Percentiles rank a stretch among this genome's conserved stretches.
phyloP scores from a whole-genome alignment of 78 protist genomes.

The Emiliania huxleyi region DNA sequence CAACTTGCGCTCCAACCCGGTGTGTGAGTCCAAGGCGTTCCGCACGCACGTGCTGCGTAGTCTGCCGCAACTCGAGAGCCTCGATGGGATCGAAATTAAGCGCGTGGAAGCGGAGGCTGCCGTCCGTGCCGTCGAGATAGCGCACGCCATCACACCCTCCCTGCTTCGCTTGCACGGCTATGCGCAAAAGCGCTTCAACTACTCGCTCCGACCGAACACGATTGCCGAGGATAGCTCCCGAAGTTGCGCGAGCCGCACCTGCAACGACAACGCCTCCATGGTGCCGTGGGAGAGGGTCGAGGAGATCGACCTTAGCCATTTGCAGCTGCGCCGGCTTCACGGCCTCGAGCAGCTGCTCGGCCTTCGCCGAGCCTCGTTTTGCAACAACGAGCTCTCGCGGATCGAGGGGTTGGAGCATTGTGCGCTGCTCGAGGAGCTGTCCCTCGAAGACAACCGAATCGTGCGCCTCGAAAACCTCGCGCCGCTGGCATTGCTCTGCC shows the following conservation, averaged over 20 bases:
- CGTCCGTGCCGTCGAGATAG: not conserved
- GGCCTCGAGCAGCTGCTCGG: constrained; percentile 30
- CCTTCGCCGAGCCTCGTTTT: constrained; percentile 35
- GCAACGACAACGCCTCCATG: not conserved
- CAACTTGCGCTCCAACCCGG: constrained; percentile 45
- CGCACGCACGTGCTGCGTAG: constrained; percentile 30
- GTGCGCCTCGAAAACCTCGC: constrained; percentile 16
- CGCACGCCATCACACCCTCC: not conserved
- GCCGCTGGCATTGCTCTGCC: not conserved
- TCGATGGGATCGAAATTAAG: constrained; percentile 28
- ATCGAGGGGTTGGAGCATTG: constrained; percentile 15
- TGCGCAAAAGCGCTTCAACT: not conserved
- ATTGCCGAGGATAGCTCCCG: not conserved
- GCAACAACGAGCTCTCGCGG: constrained; percentile 50
- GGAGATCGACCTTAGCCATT: constrained; percentile 29
- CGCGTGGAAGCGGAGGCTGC: not conserved
- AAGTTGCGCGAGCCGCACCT: too few relatives aligned
- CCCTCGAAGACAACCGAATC: constrained; percentile 49
- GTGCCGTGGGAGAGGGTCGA: not conserved
- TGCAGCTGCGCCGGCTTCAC: constrained; percentile 24
- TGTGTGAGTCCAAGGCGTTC: constrained; percentile 50
- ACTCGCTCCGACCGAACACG: not conserved
- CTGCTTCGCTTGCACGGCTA: not conserved
- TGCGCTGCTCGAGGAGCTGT: constrained; percentile 52
- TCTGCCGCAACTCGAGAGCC: not conserved